A percentile compares a stretch with the other conserved stretches of the same genome.
Evolutionary conservation across 108 stramenopile genomes (phyloP).

Genomic region (Pseudonitzschia multiseries): DNA sequence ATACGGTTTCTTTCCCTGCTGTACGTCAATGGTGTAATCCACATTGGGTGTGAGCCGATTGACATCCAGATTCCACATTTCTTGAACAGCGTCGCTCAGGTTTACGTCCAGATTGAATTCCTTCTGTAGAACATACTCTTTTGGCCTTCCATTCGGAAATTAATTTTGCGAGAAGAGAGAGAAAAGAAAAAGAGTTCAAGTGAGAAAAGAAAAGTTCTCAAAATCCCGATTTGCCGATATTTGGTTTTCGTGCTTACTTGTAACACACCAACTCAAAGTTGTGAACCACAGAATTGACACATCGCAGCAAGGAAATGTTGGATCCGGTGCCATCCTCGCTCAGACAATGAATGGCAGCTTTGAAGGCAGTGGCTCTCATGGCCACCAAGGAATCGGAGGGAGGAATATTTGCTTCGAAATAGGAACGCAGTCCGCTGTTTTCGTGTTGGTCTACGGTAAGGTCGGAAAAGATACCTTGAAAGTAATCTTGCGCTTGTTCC

Average conservation of each 20-base stretch:
- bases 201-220: no score
- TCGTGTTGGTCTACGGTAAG: constrained; percentile 46
- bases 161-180: no score
- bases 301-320: constrained; percentile 52
- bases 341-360: constrained; percentile 54
- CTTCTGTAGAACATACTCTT: constrained; percentile 30
- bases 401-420: constrained; percentile 40
- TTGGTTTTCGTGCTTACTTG: constrained; percentile 23
- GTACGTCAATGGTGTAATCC: constrained; percentile 85
- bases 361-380: constrained; percentile 58
- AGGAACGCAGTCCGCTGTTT: constrained; percentile 33
- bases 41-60: constrained; percentile 73
- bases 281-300: constrained; percentile 70
- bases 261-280: constrained; percentile 53
- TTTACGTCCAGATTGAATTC: constrained; percentile 31
- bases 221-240: no score
- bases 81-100: constrained; percentile 62
- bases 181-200: no score
- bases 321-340: constrained; percentile 36
- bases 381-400: constrained; percentile 48
- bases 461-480: constrained; percentile 31
- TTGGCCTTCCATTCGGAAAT: constrained; percentile 15
- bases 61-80: constrained; percentile 87
- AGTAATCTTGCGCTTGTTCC: constrained; percentile 33
- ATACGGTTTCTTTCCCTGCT: constrained; percentile 82